phyloP scores from a whole-genome alignment of 2,329 filamentous ascomycete genomes.

The Knoxdaviesia capensis region DNA sequence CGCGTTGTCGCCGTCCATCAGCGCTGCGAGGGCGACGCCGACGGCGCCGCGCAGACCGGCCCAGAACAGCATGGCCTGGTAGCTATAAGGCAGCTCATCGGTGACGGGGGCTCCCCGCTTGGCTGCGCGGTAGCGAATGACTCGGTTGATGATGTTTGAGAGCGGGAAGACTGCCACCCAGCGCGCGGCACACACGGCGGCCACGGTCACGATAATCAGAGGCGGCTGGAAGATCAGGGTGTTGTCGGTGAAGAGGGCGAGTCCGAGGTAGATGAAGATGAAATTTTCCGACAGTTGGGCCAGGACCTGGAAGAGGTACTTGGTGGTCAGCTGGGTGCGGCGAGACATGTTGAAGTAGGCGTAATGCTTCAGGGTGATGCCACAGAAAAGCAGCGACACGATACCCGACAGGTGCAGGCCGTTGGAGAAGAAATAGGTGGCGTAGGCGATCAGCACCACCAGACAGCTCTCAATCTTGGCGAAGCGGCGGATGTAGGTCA shows the following conservation, averaged over 20 bases:
- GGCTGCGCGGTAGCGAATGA: conserved; percentile 69
- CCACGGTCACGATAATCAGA: conserved; percentile 79
- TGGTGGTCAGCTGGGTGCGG: conserved; percentile 89
- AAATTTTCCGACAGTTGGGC: conserved; percentile 96
- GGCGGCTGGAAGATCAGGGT: conserved; percentile 80
- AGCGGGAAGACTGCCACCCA: conserved; percentile 93
- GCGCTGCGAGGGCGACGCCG: conserved; percentile 80
- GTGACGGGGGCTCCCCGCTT: conserved; percentile 52
- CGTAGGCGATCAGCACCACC: conserved; percentile 83
- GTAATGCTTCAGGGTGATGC: conserved; percentile 96
- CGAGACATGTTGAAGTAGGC: conserved; percentile 99
- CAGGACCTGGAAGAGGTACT: conserved; percentile 89
- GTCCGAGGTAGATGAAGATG: conserved; percentile 95
- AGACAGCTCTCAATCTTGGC: conserved; percentile 95
- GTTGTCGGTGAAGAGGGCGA: conserved; percentile 84
- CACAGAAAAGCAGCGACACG: conserved; percentile 89
- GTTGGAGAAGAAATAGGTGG: conserved; percentile 95
- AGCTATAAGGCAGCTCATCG: conserved; percentile 83
- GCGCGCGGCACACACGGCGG: conserved; percentile 78
- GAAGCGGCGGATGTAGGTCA: conserved; percentile 79
- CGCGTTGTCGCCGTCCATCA: conserved; percentile 63
- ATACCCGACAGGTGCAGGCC: conserved; percentile 97
- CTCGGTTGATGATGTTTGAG: conserved; percentile 75
- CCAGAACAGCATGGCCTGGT: conserved; percentile 99
- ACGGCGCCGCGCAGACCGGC: conserved; percentile 88